Percentiles rank a stretch among this genome's conserved stretches.
Conservation (phyloP, 306 rosid species). For the Cucumis hystrix region DNA sequence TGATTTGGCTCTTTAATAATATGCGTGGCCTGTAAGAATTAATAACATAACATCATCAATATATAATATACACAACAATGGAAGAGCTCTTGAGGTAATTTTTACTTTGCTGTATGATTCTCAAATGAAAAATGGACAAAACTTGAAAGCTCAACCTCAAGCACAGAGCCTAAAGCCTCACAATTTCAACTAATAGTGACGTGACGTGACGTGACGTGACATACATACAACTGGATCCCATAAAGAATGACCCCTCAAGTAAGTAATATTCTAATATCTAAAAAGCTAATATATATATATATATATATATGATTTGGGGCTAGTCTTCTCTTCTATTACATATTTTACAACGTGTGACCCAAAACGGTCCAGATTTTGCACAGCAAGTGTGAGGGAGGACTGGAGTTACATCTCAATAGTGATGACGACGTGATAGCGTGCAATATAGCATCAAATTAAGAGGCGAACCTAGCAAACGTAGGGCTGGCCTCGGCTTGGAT, state of each 20-base stretch:
- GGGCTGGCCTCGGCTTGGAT: not conserved
- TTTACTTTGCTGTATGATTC: not conserved
- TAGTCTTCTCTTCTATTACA: not conserved
- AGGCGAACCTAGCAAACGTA: not conserved
- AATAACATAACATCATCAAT: not conserved
- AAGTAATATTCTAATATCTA: constrained; percentile 26
- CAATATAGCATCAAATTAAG: not conserved
- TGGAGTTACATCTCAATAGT: not conserved
- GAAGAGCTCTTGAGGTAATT: not conserved
- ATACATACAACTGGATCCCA: constrained; percentile 21
- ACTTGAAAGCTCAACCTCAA: constrained; percentile 28
- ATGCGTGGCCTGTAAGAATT: not conserved
- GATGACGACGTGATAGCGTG: not conserved
- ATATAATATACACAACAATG: not conserved
- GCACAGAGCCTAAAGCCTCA: constrained; percentile 20
- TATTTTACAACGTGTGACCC: not conserved
- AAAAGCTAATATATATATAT: not conserved
- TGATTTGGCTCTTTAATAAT: not conserved
- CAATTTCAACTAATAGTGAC: constrained; percentile 8
- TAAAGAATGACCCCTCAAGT: constrained; percentile 8
- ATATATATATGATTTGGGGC: not conserved
- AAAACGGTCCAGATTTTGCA: not conserved
- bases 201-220: not conserved
- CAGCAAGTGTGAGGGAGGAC: constrained; percentile 13
- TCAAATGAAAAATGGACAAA: constrained; percentile 12